Conservation (phyloP, 2,329 filamentous ascomycete genomes). For the Trichothecium roseum region DNA sequence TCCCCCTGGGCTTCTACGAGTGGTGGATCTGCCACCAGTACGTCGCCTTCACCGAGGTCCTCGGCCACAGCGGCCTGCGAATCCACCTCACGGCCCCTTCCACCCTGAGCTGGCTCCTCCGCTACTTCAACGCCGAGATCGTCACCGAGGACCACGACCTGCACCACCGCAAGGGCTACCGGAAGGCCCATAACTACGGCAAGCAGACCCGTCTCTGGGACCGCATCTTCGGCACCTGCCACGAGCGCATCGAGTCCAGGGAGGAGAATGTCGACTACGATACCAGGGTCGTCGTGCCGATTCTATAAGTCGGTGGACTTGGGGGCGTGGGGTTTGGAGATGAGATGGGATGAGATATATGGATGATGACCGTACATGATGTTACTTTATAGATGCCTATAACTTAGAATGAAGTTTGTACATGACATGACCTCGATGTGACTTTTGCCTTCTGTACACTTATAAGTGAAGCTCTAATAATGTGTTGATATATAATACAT, state of each 20-base stretch:
- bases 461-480: no score
- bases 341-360: no score
- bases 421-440: no score
- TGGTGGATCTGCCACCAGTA: conserved; percentile 36
- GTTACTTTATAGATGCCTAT: no score
- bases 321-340: no score
- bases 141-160: conserved; percentile 31
- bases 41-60: conserved; percentile 26
- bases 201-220: conserved; percentile 27
- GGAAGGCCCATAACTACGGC: conserved; percentile 24
- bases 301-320: no score
- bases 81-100: conserved; percentile 22
- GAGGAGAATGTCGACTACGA: conserved; percentile 18
- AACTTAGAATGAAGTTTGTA: no score
- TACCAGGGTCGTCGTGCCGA: conserved; percentile 15
- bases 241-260: conserved; percentile 22
- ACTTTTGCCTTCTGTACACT: no score
- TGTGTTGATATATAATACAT: no score
- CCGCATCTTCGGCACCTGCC: conserved; percentile 21
- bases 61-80: conserved; percentile 27
- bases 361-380: no score
- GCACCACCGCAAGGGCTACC: conserved; percentile 28
- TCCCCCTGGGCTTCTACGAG: conserved; percentile 35
- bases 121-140: conserved; percentile 20
- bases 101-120: conserved; percentile 21